A percentile compares a stretch with the other conserved stretches of the same genome.
phyloP scores from a whole-genome alignment of 768 basidiomycete genomes.

The Cubamyces sp. region DNA sequence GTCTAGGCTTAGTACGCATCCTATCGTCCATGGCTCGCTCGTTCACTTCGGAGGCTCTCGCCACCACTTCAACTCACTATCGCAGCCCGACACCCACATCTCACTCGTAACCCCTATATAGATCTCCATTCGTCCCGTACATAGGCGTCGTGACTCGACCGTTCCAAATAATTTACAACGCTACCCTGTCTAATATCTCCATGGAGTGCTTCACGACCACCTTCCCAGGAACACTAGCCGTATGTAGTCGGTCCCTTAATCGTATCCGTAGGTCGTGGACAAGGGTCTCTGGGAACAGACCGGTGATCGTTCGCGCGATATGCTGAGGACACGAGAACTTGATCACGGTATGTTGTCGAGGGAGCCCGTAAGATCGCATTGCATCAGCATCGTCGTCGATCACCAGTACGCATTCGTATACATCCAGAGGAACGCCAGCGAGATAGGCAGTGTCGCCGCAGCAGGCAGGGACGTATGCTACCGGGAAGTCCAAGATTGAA shows the following conservation, averaged over 20 bases:
- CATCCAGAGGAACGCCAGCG: slow-evolving; percentile 48
- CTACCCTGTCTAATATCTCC: slow-evolving; percentile 51
- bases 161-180: slow-evolving; percentile 39
- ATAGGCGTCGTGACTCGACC: neutral
- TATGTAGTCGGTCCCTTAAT: slow-evolving; percentile 40
- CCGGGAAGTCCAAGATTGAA: slow-evolving; percentile 63
- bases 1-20: too few species aligned
- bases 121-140: neutral
- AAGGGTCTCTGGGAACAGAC: slow-evolving; percentile 33
- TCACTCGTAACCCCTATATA: neutral
- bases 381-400: neutral
- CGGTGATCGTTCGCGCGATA: slow-evolving; percentile 22
- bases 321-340: slow-evolving; percentile 61
- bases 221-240: slow-evolving; percentile 26
- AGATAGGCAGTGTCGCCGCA: slow-evolving; percentile 44
- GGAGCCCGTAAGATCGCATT: neutral
- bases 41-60: too few species aligned
- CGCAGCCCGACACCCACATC: too few species aligned
- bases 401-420: slow-evolving; percentile 50
- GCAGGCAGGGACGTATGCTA: slow-evolving; percentile 51
- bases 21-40: too few species aligned
- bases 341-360: slow-evolving; percentile 43
- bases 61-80: too few species aligned
- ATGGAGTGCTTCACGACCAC: slow-evolving; percentile 39
- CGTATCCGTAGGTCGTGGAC: slow-evolving; percentile 37